Percentiles rank a stretch among this genome's conserved stretches.
These are phyloP conservation scores for Populus euphratica DNA, from an alignment of 345 rosid genomes.

Conservation along the genomic window DNA sequence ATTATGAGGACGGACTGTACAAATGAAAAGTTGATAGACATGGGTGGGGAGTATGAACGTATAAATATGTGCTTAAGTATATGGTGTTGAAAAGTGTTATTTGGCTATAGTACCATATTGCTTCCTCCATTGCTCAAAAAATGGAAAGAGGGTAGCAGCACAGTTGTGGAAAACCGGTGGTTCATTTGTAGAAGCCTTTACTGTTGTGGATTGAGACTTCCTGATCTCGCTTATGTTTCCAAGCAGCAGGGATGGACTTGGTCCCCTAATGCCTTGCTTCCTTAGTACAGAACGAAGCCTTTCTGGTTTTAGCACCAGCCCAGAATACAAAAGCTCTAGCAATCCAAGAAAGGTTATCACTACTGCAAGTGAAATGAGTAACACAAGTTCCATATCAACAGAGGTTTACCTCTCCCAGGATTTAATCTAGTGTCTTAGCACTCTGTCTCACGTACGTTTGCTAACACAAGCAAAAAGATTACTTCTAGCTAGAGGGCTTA, in stretches of 20 bases:
- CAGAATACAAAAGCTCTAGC: constrained; percentile 19
- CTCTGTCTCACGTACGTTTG: too few relatives aligned
- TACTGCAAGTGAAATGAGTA: not conserved
- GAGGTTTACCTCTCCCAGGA: not conserved
- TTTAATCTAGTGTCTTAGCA: too few relatives aligned
- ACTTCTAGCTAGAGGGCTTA: too few relatives aligned
- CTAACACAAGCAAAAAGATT: too few relatives aligned
- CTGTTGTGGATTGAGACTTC: constrained; percentile 13
- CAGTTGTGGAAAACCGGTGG: constrained; percentile 26
- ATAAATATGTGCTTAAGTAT: too few relatives aligned
- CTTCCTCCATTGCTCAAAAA: constrained; percentile 34
- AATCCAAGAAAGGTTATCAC: constrained; percentile 13
- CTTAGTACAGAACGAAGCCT: constrained; percentile 29
- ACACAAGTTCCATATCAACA: not conserved
- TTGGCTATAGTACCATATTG: constrained; percentile 22
- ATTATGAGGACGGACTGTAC: too few relatives aligned
- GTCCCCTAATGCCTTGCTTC: constrained; percentile 42
- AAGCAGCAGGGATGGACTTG: constrained; percentile 31
- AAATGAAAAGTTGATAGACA: not conserved
- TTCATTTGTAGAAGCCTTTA: not conserved
- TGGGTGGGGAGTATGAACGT: not conserved
- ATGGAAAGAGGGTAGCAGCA: constrained; percentile 32
- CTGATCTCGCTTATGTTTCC: constrained; percentile 44
- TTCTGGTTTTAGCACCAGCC: constrained; percentile 32
- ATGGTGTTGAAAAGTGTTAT: not conserved